These are phyloP conservation scores for Termitomyces titanicus DNA, from an alignment of 768 basidiomycete species.

Conservation along the genomic window DNA sequence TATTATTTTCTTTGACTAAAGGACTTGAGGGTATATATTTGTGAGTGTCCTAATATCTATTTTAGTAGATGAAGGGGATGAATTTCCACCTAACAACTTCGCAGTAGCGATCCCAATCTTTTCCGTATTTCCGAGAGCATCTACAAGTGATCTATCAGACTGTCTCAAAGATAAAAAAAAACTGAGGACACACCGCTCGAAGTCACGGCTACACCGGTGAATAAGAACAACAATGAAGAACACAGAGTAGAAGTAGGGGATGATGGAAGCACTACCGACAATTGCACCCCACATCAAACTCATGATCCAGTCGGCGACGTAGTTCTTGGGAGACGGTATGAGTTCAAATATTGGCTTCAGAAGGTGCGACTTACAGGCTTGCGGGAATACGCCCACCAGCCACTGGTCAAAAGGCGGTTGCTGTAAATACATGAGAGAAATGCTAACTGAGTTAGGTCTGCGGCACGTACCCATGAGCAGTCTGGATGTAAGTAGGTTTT, in stretches of 20 bases:
- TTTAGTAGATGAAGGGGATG: constrained; percentile 81
- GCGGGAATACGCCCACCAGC: constrained; percentile 93
- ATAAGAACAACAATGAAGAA: constrained; percentile 94
- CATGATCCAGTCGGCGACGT: constrained; percentile 91
- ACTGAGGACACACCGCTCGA: constrained; percentile 63
- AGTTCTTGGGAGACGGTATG: constrained; percentile 54
- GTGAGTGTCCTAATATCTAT: not conserved
- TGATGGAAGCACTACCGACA: constrained; percentile 71
- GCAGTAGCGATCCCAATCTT: constrained; percentile 93
- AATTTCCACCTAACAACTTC: constrained; percentile 86
- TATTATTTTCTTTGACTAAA: not conserved
- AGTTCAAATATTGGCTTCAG: not conserved
- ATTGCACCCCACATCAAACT: constrained; percentile 81
- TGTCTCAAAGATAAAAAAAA: not conserved
- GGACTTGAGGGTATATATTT: constrained; percentile 7
- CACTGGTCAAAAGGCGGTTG: constrained; percentile 86
- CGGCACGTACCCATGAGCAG: constrained; percentile 74
- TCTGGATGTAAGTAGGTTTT: constrained; percentile 91
- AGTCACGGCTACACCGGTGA: constrained; percentile 91
- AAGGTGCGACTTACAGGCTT: constrained; percentile 67
- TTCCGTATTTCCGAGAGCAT: constrained; percentile 87
- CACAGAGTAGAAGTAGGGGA: constrained; percentile 95
- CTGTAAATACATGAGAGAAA: constrained; percentile 31
- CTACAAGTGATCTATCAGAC: constrained; percentile 24
- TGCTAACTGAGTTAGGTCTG: not conserved